A percentile compares a stretch with the other conserved stretches of the same genome.
phyloP scores from a whole-genome alignment of 1,139 yeast species.

The Kurtzmaniella quercitrusa region DNA sequence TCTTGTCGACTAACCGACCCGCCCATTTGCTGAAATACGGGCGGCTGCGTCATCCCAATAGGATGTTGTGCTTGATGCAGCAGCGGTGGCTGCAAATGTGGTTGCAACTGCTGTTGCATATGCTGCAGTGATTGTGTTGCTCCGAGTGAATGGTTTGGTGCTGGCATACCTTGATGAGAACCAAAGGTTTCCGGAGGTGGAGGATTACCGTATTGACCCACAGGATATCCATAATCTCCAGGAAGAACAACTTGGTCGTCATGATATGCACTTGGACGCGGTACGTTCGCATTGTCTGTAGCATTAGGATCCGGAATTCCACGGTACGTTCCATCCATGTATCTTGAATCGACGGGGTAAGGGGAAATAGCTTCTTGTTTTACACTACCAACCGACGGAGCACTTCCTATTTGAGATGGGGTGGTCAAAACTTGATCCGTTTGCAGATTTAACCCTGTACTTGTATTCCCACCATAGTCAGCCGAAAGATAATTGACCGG shows the following conservation, averaged over 20 bases:
- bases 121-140: constrained; percentile 5
- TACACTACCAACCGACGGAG: background rate
- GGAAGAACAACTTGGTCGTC: background rate
- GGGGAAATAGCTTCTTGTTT: background rate
- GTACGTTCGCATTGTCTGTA: background rate
- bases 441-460: background rate
- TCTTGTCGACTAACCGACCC: background rate
- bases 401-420: background rate
- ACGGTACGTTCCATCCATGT: background rate
- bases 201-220: background rate
- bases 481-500: background rate
- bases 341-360: background rate
- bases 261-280: background rate
- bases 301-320: background rate
- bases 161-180: background rate
- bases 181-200: background rate
- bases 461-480: background rate
- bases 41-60: constrained; percentile 1
- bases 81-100: constrained; percentile 6
- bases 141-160: background rate
- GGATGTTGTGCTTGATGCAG: constrained; percentile 7
- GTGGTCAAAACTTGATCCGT: background rate
- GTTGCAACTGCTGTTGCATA: constrained; percentile 6
- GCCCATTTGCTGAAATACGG: background rate
- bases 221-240: background rate